Evolutionary conservation across 2,329 filamentous ascomycete species (phyloP).

Genomic region (Pseudocercospora eumusae): DNA sequence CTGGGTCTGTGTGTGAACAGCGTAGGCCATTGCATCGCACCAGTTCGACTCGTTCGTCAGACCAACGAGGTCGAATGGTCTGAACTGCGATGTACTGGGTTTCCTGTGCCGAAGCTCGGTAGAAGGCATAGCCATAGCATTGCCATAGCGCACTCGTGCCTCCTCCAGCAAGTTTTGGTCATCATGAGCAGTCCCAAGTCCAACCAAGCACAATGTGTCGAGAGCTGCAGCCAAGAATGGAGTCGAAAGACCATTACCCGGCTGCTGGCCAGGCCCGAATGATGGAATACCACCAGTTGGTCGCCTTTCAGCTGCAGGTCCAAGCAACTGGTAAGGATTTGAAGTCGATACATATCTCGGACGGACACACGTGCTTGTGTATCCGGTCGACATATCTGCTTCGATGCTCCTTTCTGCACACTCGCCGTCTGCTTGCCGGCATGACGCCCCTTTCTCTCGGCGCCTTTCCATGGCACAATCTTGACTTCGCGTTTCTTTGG

Average conservation of each 20-base stretch:
- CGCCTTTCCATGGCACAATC: slow-evolving; percentile 1
- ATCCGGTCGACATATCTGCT: slow-evolving; percentile 4
- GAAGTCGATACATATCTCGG: slow-evolving; percentile 2
- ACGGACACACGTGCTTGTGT: not conserved
- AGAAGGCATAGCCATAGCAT: not conserved
- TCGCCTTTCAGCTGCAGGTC: slow-evolving; percentile 6
- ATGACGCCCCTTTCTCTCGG: not conserved
- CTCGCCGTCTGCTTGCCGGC: not conserved
- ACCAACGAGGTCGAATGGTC: not conserved
- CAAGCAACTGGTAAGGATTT: not conserved
- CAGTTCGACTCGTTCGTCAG: not conserved
- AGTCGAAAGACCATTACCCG: not conserved
- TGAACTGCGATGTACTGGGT: not conserved
- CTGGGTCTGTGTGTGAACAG: not conserved
- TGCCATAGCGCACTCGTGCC: slow-evolving; percentile 9
- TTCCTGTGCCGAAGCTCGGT: not conserved
- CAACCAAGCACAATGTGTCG: slow-evolving; percentile 10
- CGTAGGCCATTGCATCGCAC: not conserved
- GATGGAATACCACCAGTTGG: not conserved
- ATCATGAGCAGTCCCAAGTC: slow-evolving; percentile 7
- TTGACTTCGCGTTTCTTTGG: not conserved
- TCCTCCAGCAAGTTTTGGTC: slow-evolving; percentile 1
- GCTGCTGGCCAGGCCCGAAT: slow-evolving; percentile 5
- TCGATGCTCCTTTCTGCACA: not conserved
- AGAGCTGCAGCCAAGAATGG: slow-evolving; percentile 5